Percentiles rank a stretch among this genome's conserved stretches.
Evolutionary conservation across 23 red algal species (phyloP).

Genomic region (Agarophyton chilense): DNA sequence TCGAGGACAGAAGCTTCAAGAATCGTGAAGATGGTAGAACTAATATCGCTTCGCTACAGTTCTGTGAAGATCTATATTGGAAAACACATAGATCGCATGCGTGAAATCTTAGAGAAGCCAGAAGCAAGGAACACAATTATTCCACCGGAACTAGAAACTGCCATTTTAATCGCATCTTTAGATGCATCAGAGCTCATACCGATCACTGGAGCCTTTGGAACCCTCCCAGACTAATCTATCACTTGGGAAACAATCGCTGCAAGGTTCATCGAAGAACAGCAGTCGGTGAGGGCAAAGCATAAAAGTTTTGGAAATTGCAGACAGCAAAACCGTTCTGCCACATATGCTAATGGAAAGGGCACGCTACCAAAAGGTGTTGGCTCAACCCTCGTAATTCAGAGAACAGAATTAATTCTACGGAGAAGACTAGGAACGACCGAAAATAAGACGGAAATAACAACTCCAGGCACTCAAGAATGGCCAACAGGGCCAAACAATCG

Average conservation of each 20-base stretch:
- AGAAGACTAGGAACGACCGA: too few relatives aligned
- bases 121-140: conserved; percentile 3
- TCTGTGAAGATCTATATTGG: background rate
- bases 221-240: background rate
- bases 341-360: background rate
- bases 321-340: background rate
- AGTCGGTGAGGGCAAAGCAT: background rate
- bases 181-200: conserved; percentile 14
- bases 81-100: conserved; percentile 10
- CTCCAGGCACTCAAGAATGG: too few relatives aligned
- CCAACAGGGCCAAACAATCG: too few relatives aligned
- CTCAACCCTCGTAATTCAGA: conserved; percentile 22
- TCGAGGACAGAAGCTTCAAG: conserved; percentile 15
- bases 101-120: background rate
- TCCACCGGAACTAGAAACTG: background rate
- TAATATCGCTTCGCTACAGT: background rate
- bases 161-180: conserved; percentile 20
- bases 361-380: conserved; percentile 19
- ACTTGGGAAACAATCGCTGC: conserved; percentile 17
- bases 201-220: conserved; percentile 16
- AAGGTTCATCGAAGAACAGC: background rate
- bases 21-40: conserved; percentile 20
- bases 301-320: background rate
- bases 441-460: too few relatives aligned
- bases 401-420: too few relatives aligned